These are phyloP conservation scores for Ceratocystis smalleyi DNA, from an alignment of 2,329 filamentous ascomycete species.

Conservation along the genomic window DNA sequence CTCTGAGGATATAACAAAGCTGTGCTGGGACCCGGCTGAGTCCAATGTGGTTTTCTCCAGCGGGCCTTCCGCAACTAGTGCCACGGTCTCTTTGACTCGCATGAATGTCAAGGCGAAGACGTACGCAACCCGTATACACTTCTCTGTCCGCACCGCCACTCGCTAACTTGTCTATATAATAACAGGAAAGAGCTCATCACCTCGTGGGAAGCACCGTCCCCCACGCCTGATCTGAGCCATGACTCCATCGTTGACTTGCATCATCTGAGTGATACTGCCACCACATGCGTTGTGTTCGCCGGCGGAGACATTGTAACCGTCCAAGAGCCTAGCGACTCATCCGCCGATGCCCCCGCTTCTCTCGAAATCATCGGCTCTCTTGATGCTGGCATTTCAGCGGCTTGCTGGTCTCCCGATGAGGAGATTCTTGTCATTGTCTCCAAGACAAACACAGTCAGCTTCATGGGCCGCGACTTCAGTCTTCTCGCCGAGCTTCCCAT, in stretches of 20 bases:
- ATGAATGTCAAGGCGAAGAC: constrained; percentile 34
- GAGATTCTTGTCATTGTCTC: constrained; percentile 77
- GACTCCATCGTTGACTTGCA: constrained; percentile 69
- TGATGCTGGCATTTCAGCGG: constrained; percentile 77
- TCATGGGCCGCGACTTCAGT: constrained; percentile 89
- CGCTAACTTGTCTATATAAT: constrained; percentile 16
- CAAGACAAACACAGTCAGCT: constrained; percentile 59
- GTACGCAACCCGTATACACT: constrained; percentile 24
- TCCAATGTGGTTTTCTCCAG: constrained; percentile 70
- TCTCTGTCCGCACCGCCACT: not conserved
- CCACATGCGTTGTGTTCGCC: constrained; percentile 67
- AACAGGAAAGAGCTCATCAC: constrained; percentile 38
- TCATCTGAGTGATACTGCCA: constrained; percentile 66
- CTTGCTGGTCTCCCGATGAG: constrained; percentile 88
- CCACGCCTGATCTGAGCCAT: constrained; percentile 55
- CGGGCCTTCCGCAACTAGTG: constrained; percentile 57
- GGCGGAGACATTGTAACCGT: constrained; percentile 85
- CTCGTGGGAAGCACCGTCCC: constrained; percentile 77
- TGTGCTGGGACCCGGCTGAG: constrained; percentile 69
- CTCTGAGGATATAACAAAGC: constrained; percentile 47
- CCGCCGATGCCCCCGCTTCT: constrained; percentile 28
- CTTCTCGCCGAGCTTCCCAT: constrained; percentile 61
- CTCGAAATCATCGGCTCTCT: constrained; percentile 95
- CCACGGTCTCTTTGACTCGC: constrained; percentile 55
- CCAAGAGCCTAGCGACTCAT: constrained; percentile 40